These are phyloP conservation scores for Raffaelea arxii DNA, from an alignment of 2,329 filamentous ascomycete genomes.

Conservation along the genomic window DNA sequence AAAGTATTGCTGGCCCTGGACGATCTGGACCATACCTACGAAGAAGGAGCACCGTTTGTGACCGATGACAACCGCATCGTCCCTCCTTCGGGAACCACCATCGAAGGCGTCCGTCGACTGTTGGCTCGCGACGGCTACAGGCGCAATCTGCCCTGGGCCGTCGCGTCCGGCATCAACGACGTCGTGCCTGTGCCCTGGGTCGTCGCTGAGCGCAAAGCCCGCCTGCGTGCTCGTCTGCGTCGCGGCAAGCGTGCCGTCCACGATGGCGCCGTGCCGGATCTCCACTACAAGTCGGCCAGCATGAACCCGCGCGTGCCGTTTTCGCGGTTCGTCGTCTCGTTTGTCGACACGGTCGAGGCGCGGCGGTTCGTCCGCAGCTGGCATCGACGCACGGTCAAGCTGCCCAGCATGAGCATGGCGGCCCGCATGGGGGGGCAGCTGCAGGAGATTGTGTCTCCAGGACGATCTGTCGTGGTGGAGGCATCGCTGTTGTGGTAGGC, in stretches of 20 bases:
- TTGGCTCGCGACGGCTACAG: slow-evolving; percentile 32
- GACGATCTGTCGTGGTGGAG: slow-evolving; percentile 16
- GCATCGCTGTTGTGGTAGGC: slow-evolving; percentile 20
- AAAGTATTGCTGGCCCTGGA: slow-evolving; percentile 27
- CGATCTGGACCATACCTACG: slow-evolving; percentile 11
- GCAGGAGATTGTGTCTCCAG: neutral
- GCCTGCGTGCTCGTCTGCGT: neutral
- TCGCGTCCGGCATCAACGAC: slow-evolving; percentile 11
- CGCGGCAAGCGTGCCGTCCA: slow-evolving; percentile 3
- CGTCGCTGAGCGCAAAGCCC: slow-evolving; percentile 8
- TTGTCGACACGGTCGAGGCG: slow-evolving; percentile 44
- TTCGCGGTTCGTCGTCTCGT: slow-evolving; percentile 43
- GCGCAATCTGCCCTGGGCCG: slow-evolving; percentile 30
- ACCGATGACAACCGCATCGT: no score
- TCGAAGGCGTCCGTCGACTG: slow-evolving; percentile 23
- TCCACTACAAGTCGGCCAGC: slow-evolving; percentile 11
- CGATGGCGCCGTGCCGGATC: slow-evolving; percentile 13
- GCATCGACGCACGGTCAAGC: slow-evolving; percentile 27
- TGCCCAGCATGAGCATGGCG: slow-evolving; percentile 9
- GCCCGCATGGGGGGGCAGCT: slow-evolving; percentile 3
- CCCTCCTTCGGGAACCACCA: no score
- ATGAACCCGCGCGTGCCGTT: slow-evolving; percentile 24
- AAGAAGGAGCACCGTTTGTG: slow-evolving; percentile 15
- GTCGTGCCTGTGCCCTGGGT: slow-evolving; percentile 16
- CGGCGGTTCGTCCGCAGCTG: slow-evolving; percentile 36